These are phyloP conservation scores for Pleurotus tuoliensis DNA, from an alignment of 768 basidiomycete genomes.

Conservation along the genomic window DNA sequence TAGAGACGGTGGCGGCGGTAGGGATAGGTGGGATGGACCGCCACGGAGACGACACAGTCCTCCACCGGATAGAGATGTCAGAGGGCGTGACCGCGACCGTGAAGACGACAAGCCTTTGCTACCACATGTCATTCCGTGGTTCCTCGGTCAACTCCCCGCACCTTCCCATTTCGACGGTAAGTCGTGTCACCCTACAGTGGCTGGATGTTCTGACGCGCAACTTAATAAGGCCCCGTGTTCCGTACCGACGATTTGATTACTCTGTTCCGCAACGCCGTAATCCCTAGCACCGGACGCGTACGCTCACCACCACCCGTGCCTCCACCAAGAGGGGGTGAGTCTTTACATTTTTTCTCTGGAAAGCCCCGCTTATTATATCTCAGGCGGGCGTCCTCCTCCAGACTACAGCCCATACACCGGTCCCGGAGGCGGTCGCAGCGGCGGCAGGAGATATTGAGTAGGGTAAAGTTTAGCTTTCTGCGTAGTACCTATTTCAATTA, in stretches of 20 bases:
- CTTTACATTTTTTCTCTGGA: slow-evolving; percentile 2
- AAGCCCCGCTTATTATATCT: slow-evolving; percentile 5
- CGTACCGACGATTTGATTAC: slow-evolving; percentile 88
- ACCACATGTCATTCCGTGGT: slow-evolving; percentile 71
- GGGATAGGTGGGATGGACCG: slow-evolving; percentile 16
- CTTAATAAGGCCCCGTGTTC: slow-evolving; percentile 74
- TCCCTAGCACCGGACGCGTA: slow-evolving; percentile 56
- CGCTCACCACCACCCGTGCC: slow-evolving; percentile 58
- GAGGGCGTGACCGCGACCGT: slow-evolving; percentile 29
- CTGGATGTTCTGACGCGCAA: neutral
- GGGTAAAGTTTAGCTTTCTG: neutral
- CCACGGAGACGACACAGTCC: slow-evolving; percentile 16
- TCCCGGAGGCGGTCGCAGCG: slow-evolving; percentile 37
- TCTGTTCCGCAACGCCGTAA: slow-evolving; percentile 75
- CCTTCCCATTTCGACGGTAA: slow-evolving; percentile 79
- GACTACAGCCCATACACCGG: slow-evolving; percentile 87
- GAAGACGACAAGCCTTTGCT: slow-evolving; percentile 48
- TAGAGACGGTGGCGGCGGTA: slow-evolving; percentile 31
- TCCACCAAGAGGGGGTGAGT: slow-evolving; percentile 47
- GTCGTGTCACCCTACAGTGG: slow-evolving; percentile 22
- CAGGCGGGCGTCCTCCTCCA: slow-evolving; percentile 73
- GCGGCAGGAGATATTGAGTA: neutral
- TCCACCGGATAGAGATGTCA: slow-evolving; percentile 30
- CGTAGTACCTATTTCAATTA: too few species aligned
- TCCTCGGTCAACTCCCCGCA: slow-evolving; percentile 75